Conservation (phyloP, 257 asterid genomes). For the Verbascum thapsus region DNA sequence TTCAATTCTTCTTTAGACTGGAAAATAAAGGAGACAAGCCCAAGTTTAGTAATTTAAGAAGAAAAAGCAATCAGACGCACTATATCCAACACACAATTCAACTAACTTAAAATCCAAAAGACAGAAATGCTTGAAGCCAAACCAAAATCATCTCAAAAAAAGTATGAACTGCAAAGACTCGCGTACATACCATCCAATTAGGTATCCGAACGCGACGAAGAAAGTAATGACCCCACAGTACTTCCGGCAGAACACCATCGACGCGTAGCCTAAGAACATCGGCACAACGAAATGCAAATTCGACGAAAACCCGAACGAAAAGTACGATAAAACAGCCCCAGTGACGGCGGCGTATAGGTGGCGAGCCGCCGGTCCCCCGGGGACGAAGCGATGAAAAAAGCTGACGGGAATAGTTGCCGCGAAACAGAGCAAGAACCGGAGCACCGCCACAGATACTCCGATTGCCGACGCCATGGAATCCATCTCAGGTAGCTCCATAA, state of each 20-base stretch:
- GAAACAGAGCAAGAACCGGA: constrained; percentile 81
- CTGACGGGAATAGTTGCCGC: constrained; percentile 88
- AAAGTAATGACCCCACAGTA: constrained; percentile 78
- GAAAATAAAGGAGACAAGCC: background rate
- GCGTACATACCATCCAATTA: constrained; percentile 79
- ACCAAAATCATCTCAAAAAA: background rate
- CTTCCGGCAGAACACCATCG: constrained; percentile 68
- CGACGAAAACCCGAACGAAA: constrained; percentile 86
- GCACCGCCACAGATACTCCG: constrained; percentile 91
- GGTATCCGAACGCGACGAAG: constrained; percentile 79
- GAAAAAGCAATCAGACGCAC: background rate
- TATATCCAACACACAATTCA: too few species aligned
- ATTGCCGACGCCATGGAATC: constrained; percentile 80
- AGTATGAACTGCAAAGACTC: background rate
- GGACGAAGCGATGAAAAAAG: constrained; percentile 79
- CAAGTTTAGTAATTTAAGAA: background rate
- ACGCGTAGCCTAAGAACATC: constrained; percentile 78
- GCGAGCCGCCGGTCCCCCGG: constrained; percentile 69
- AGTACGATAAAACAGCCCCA: constrained; percentile 75
- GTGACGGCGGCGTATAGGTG: constrained; percentile 81
- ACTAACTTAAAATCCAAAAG: background rate
- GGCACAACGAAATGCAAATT: constrained; percentile 91
- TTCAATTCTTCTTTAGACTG: background rate
- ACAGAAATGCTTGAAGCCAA: constrained; percentile 15
- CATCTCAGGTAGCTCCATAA: constrained; percentile 84